Base-by-base conservation (phyloP, 2,329 filamentous ascomycete species). In the Alternaria sp. region DNA sequence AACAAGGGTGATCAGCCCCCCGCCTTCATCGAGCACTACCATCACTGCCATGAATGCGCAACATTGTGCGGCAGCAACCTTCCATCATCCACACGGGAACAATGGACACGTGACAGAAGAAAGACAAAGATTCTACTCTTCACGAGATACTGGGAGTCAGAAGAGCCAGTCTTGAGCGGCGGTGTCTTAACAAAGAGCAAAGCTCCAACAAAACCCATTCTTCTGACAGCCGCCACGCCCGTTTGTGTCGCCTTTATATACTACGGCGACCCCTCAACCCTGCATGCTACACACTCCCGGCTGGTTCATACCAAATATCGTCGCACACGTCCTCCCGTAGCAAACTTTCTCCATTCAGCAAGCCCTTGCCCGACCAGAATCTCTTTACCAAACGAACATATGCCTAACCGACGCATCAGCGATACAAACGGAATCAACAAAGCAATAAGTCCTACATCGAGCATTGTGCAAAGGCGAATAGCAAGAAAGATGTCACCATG, bases 221-320 rank as follows among this genome's bases (percentile, higher is more conserved):
- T 40, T 55, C 59, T 49, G 43, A 54, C 51, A 64, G 56, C 60
- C 44, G 59, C 70, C 71, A 75, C 73, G 64, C 70, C 51, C 62
- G 69, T 74, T 76, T 75, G 69, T 72, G 56, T 57, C 47, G 52
- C 21, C 51, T 69, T 69, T 69, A 74, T 76, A 77, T 72, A 71
- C 64, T 49, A 36, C 59, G 66, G 57, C 54, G 52, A 21, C 30
- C 55, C 21, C 60, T 54, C 56, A 57, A 54, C 66, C 68, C 46
- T 68, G 58, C 62, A 40, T 40, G 46, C 50, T 67, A 56, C 61
- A 70, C 47, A 43, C 43, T 65, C 59, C 61, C 28, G 54, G 58
- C 49, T 23, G 32, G 19, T 55, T 23, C 54, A 28, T 32, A 47
- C 49, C 54, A 54, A 46, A 51, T 43, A 65, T 19, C 51, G 46